Percentiles rank a stretch among this genome's conserved stretches.
phyloP scores from a whole-genome alignment of 2,329 filamentous ascomycete genomes.

The Trichoderma polysporum region DNA sequence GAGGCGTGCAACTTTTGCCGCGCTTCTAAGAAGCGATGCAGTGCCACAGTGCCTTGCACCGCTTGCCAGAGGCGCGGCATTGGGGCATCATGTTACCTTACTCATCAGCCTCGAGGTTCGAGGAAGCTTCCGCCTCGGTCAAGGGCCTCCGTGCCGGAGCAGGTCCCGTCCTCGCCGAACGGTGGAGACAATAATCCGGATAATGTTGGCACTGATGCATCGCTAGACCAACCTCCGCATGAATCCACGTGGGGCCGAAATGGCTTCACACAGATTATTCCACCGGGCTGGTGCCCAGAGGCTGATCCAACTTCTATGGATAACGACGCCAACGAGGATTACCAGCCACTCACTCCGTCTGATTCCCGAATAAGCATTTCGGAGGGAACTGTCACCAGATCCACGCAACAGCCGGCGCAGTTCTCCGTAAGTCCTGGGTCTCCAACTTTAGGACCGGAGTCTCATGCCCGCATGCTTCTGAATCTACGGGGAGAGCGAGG shows the following conservation, averaged over 20 bases:
- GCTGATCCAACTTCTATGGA: not conserved
- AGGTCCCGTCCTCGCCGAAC: slow-evolving; percentile 2
- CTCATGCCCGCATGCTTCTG: slow-evolving; percentile 46
- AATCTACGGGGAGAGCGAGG: slow-evolving; percentile 54
- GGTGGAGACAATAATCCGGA: slow-evolving; percentile 6
- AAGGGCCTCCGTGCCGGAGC: not conserved
- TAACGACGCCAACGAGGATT: slow-evolving; percentile 11
- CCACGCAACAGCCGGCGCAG: slow-evolving; percentile 22
- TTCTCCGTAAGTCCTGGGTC: not conserved
- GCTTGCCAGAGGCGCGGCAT: slow-evolving; percentile 47
- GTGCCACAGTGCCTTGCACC: slow-evolving; percentile 47
- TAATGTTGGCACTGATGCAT: not conserved
- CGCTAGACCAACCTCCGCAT: not conserved
- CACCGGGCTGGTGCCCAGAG: slow-evolving; percentile 7
- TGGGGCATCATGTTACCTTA: slow-evolving; percentile 38
- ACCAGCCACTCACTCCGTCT: slow-evolving; percentile 32
- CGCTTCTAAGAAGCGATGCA: slow-evolving; percentile 52
- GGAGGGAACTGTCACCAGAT: slow-evolving; percentile 17
- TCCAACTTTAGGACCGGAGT: slow-evolving; percentile 16
- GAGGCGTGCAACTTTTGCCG: slow-evolving; percentile 51
- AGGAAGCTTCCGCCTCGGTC: slow-evolving; percentile 12
- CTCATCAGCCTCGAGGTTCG: slow-evolving; percentile 34
- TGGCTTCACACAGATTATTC: not conserved
- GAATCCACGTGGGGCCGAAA: slow-evolving; percentile 10
- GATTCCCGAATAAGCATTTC: slow-evolving; percentile 31